A percentile compares a stretch with the other conserved stretches of the same genome.
Conservation (phyloP, 768 basidiomycete species). For the Coprinellus micaceus region DNA sequence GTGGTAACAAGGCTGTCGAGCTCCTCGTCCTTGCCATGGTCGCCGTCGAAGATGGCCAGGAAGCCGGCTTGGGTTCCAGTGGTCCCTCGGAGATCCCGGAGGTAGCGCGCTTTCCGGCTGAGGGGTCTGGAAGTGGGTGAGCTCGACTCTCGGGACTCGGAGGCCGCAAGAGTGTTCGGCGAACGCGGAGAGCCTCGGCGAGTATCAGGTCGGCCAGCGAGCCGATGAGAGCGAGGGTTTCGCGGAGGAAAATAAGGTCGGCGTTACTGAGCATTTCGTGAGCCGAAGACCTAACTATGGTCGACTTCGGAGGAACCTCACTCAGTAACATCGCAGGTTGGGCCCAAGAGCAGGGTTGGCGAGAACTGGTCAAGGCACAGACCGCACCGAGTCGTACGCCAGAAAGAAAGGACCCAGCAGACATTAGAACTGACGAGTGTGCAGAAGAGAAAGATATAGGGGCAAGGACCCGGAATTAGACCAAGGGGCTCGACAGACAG, state of each 20-base stretch:
- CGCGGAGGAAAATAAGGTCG: constrained; percentile 93
- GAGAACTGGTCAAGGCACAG: no score
- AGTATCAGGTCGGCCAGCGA: constrained; percentile 90
- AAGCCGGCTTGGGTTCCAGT: constrained; percentile 98
- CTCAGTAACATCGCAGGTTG: background rate
- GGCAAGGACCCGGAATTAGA: no score
- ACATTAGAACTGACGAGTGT: no score
- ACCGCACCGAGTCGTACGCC: no score
- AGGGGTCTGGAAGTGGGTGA: constrained; percentile 98
- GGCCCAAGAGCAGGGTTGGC: no score
- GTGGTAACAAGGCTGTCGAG: constrained; percentile 87
- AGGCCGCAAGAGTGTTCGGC: constrained; percentile 82
- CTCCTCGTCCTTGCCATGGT: constrained; percentile 91
- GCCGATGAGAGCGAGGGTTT: constrained; percentile 76
- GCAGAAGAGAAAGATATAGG: no score
- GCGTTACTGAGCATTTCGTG: constrained; percentile 66
- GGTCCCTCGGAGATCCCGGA: constrained; percentile 98
- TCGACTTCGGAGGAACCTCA: background rate
- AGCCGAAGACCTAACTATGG: background rate
- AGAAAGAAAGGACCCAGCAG: no score
- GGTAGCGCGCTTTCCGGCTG: constrained; percentile 93
- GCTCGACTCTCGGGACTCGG: constrained; percentile 92
- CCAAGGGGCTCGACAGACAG: no score
- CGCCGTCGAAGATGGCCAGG: constrained; percentile 88
- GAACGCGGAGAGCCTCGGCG: constrained; percentile 81